Base-by-base conservation (phyloP, 768 basidiomycete genomes). In the Nidularia pulvinata region DNA sequence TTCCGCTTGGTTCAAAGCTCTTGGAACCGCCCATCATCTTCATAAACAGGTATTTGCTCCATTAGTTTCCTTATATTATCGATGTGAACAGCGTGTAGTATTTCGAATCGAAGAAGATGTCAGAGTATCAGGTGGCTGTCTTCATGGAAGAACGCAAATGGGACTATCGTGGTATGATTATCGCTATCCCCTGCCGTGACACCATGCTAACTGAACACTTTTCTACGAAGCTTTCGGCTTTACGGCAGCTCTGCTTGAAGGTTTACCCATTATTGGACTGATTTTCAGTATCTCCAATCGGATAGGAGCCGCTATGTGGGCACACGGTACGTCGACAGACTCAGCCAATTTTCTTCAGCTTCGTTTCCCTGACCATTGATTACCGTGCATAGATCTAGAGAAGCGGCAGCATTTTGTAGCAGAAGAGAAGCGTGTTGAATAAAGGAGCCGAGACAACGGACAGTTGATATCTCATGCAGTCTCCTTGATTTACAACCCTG, bases 221-320 rank as follows among this genome's bases (percentile, higher is more conserved):
- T 14, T 25, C 44, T 35, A 13, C 39, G n/a, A 50, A 93, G 92
- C 79, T 0, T 97, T 97, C 61, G 95, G 95, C 4, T 95, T 96
- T 64, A 68, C 82, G 0, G 91, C 95, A 0, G 85, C 93, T 0
- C 71, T 96, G 5, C 73, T 95, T 2, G 95, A 97, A 69, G 79
- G 81, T 1, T 70, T 96, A 0, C 95, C 95, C 0, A 79, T 97
- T 54, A 62, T 93, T 3, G 95, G 95, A 0, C 70, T 96, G 4
- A 68, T 89, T 7, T 93, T 96, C 65, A 86, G 86, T 1, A 76
- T 96, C 14, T 94, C 92, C 0, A 95, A 96, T 65, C 79, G 92
- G 5, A 82, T 96, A 25, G 94, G 94, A 5, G 95, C 92, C 2
- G 93, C 93, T 1, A 96, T 97, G 95, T 97, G 93, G 89, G 89